A percentile compares a stretch with the other conserved stretches of the same genome.
These are phyloP conservation scores for Aspergillus cristatus DNA, from an alignment of 495 filamentous ascomycete genomes.

Conservation along the genomic window DNA sequence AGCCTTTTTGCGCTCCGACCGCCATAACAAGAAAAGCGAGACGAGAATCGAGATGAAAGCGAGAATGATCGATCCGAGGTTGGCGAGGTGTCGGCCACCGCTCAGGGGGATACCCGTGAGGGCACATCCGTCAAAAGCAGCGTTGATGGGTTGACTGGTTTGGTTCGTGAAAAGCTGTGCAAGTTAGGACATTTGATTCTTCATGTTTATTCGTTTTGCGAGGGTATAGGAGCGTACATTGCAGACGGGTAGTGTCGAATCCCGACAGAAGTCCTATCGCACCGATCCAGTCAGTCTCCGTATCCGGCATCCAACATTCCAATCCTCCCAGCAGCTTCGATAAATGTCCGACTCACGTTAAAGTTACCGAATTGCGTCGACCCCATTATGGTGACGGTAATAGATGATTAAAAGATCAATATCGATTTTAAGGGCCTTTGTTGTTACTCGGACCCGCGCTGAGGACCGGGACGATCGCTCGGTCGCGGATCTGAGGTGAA, in stretches of 20 bases:
- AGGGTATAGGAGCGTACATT: conserved; percentile 73
- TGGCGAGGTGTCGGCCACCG: conserved; percentile 56
- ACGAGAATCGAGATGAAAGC: conserved; percentile 66
- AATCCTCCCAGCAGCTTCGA: conserved; percentile 8
- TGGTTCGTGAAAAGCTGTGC: conserved; percentile 39
- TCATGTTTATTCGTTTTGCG: no score
- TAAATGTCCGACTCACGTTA: conserved; percentile 52
- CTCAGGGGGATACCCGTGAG: conserved; percentile 65
- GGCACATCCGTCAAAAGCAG: conserved; percentile 55
- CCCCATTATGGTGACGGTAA: conserved; percentile 30
- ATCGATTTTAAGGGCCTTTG: neutral
- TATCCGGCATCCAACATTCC: no score
- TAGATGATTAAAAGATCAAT: no score
- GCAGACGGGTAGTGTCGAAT: conserved; percentile 91
- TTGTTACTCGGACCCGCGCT: conserved; percentile 25
- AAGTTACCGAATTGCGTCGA: conserved; percentile 83
- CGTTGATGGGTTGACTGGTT: conserved; percentile 38
- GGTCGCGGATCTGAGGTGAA: conserved; percentile 16
- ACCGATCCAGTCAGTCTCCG: conserved; percentile 7
- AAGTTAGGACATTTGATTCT: no score
- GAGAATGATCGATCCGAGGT: conserved; percentile 89
- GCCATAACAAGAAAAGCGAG: conserved; percentile 56
- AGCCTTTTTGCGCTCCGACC: conserved; percentile 86
- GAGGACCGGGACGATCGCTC: conserved; percentile 19
- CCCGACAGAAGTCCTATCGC: conserved; percentile 93